Conservation (phyloP, 2,329 filamentous ascomycete genomes). For the Didymella exigua region DNA sequence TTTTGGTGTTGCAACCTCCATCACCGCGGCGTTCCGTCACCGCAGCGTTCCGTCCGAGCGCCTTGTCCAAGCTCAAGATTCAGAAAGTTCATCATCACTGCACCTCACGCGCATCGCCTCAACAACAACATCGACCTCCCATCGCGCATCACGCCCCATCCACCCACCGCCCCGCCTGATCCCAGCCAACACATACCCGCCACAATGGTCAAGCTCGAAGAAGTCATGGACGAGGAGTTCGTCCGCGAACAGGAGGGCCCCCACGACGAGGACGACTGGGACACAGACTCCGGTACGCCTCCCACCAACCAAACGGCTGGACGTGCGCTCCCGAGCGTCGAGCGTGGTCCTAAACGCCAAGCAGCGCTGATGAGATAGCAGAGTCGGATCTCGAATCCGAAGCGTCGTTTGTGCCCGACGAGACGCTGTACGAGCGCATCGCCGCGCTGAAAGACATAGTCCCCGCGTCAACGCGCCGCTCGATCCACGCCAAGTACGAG, state of each 20-base stretch:
- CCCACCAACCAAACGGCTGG: not conserved
- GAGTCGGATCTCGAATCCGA: constrained; percentile 18
- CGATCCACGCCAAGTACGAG: constrained; percentile 50
- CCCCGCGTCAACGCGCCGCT: constrained; percentile 76
- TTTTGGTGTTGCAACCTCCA: not conserved
- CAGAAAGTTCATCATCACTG: constrained; percentile 18
- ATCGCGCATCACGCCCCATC: not conserved
- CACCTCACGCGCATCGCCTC: constrained; percentile 9
- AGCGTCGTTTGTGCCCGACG: constrained; percentile 30
- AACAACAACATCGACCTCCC: not conserved
- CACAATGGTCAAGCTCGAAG: constrained; percentile 93
- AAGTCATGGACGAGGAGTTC: constrained; percentile 97
- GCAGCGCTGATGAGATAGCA: not conserved
- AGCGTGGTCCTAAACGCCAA: too few species aligned
- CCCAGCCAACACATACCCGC: constrained; percentile 9
- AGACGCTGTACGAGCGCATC: constrained; percentile 65
- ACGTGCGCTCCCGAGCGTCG: not conserved
- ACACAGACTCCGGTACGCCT: constrained; percentile 83
- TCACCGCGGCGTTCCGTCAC: not conserved
- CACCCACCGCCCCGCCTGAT: not conserved
- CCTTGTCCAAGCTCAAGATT: constrained; percentile 7
- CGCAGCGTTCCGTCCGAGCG: not conserved
- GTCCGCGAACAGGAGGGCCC: constrained; percentile 71
- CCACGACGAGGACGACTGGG: constrained; percentile 81
- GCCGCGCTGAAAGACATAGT: constrained; percentile 79